phyloP scores from a whole-genome alignment of 2,329 filamentous ascomycete species.

The Aspergillus alliaceus region DNA sequence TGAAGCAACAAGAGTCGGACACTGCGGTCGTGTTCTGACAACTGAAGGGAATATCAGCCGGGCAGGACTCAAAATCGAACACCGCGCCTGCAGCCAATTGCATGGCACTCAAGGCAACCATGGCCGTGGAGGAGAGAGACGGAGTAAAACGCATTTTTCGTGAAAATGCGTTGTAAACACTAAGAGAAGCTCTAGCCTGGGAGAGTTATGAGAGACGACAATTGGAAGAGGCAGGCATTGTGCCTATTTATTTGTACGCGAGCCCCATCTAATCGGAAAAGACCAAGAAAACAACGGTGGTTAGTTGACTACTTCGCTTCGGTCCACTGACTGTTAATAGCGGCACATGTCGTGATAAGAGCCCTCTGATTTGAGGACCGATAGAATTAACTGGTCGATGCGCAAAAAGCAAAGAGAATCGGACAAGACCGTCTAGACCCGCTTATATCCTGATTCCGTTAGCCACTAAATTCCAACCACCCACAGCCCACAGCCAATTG shows the following conservation, averaged over 20 bases:
- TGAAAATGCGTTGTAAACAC: not conserved
- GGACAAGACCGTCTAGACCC: conserved; percentile 7
- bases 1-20: conserved; percentile 58
- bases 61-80: conserved; percentile 29
- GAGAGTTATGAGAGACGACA: not conserved
- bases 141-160: conserved; percentile 19
- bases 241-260: not conserved
- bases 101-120: conserved; percentile 26
- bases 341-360: conserved; percentile 30
- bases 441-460: conserved; percentile 4
- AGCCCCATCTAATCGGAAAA: not conserved
- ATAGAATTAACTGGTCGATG: conserved; percentile 14
- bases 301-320: conserved; percentile 1
- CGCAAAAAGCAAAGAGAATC: conserved; percentile 9
- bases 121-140: conserved; percentile 17
- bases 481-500: conserved; percentile 14
- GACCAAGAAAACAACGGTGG: not conserved
- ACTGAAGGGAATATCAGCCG: conserved; percentile 47
- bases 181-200: not conserved
- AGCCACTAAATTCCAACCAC: conserved; percentile 1
- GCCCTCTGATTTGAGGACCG: conserved; percentile 25
- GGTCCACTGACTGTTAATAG: conserved; percentile 12
- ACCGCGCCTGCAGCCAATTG: conserved; percentile 19
- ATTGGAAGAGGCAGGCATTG: not conserved
- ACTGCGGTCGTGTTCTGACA: conserved; percentile 56